Evolutionary conservation across 2,329 filamentous ascomycete species (phyloP).

Genomic region (Microdochium nivale): DNA sequence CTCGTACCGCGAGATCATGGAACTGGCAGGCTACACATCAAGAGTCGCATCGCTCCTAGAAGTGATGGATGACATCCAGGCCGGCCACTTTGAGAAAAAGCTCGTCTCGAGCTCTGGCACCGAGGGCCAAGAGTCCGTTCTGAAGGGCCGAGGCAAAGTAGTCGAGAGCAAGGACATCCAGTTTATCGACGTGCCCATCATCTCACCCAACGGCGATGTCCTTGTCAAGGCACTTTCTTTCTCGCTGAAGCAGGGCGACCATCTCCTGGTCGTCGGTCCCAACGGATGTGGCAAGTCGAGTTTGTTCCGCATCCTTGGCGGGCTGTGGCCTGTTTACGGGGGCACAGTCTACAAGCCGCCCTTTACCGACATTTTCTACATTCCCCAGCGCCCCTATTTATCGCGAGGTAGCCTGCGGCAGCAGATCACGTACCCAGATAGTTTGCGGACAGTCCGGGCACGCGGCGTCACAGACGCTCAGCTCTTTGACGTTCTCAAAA

Average conservation of each 20-base stretch:
- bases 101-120: constrained; percentile 82
- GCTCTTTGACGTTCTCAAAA: constrained; percentile 65
- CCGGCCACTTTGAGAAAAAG: constrained; percentile 91
- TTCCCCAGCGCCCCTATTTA: constrained; percentile 90
- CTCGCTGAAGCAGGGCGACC: constrained; percentile 75
- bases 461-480: constrained; percentile 78
- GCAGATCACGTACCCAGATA: constrained; percentile 95
- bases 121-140: constrained; percentile 72
- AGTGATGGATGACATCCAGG: constrained; percentile 88
- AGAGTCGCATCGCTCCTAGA: constrained; percentile 83
- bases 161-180: constrained; percentile 56
- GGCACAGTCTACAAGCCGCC: constrained; percentile 87
- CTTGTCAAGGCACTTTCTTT: constrained; percentile 82
- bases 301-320: constrained; percentile 91
- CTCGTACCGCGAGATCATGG: constrained; percentile 94
- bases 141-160: constrained; percentile 73
- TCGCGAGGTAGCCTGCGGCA: constrained; percentile 87
- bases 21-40: constrained; percentile 90
- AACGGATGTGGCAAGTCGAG: constrained; percentile 97
- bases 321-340: constrained; percentile 95
- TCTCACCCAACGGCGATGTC: constrained; percentile 93
- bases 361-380: constrained; percentile 94
- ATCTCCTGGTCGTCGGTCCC: constrained; percentile 88
- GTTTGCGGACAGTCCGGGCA: constrained; percentile 74
- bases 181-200: constrained; percentile 64